A percentile compares a stretch with the other conserved stretches of the same genome.
Conservation (phyloP, 495 filamentous ascomycete genomes). For the Lepidopterella palustris region DNA sequence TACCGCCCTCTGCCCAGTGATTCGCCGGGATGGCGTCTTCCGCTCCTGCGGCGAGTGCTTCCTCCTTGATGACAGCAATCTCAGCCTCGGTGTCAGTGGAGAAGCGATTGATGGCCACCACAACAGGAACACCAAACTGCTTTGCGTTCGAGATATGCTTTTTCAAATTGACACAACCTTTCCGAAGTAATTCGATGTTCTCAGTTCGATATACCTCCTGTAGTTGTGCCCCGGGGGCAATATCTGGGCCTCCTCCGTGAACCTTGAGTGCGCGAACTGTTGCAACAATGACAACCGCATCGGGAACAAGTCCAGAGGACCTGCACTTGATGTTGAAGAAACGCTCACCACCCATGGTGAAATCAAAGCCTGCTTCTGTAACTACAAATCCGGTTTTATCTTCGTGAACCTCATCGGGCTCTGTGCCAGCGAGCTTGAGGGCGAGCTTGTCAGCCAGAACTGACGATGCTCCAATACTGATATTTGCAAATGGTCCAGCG, state of each 20-base stretch:
- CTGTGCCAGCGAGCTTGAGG: slow-evolving; percentile 90
- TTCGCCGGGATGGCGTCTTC: slow-evolving; percentile 90
- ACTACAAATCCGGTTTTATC: slow-evolving; percentile 90
- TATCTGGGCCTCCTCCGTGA: slow-evolving; percentile 89
- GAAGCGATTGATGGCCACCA: slow-evolving; percentile 96
- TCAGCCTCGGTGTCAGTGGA: slow-evolving; percentile 90
- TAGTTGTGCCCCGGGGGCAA: slow-evolving; percentile 75
- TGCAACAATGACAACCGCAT: slow-evolving; percentile 89
- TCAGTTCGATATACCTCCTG: slow-evolving; percentile 83
- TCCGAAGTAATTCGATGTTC: slow-evolving; percentile 82
- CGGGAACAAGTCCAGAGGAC: slow-evolving; percentile 83
- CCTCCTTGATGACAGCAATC: slow-evolving; percentile 78
- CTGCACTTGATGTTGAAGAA: slow-evolving; percentile 99
- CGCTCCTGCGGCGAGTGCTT: slow-evolving; percentile 86
- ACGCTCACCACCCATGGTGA: slow-evolving; percentile 98
- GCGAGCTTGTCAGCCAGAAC: slow-evolving; percentile 93
- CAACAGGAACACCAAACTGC: slow-evolving; percentile 86
- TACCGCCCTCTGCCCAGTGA: slow-evolving; percentile 95
- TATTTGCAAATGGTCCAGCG: slow-evolving; percentile 95
- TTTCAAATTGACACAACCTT: slow-evolving; percentile 85
- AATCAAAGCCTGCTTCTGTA: slow-evolving; percentile 97
- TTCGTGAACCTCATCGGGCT: slow-evolving; percentile 82
- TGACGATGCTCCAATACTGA: slow-evolving; percentile 92
- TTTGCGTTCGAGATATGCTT: slow-evolving; percentile 90
- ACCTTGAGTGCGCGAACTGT: slow-evolving; percentile 95